Percentiles rank a stretch among this genome's conserved stretches.
These are phyloP conservation scores for Xylaria nigripes DNA, from an alignment of 495 filamentous ascomycete genomes.

Conservation along the genomic window DNA sequence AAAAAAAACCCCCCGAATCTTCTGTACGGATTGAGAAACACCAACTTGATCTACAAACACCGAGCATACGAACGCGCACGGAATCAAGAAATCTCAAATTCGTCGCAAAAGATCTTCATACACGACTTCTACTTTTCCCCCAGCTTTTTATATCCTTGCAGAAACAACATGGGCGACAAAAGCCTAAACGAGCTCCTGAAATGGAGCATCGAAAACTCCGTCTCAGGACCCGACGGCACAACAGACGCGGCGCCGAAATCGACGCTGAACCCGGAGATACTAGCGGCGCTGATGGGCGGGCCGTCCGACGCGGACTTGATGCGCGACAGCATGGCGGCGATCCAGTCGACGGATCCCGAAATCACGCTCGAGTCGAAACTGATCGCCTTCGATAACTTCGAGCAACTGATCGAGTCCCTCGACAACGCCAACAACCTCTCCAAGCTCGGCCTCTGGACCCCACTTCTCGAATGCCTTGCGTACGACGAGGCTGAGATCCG, in stretches of 20 bases:
- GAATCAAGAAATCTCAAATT: background rate
- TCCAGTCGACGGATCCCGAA: conserved; percentile 51
- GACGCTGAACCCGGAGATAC: conserved; percentile 52
- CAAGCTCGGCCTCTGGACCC: conserved; percentile 68
- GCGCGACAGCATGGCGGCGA: conserved; percentile 68
- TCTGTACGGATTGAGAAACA: no score
- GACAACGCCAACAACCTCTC: conserved; percentile 95
- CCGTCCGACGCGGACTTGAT: conserved; percentile 87
- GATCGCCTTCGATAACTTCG: conserved; percentile 91
- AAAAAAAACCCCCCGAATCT: background rate
- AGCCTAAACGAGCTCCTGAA: conserved; percentile 67
- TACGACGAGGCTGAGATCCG: conserved; percentile 64
- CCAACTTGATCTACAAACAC: background rate
- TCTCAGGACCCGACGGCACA: conserved; percentile 31
- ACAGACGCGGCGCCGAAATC: conserved; percentile 27
- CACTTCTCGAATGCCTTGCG: conserved; percentile 59
- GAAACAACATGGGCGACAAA: conserved; percentile 21
- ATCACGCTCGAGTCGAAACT: conserved; percentile 67
- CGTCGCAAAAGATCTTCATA: background rate
- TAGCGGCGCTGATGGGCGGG: conserved; percentile 65
- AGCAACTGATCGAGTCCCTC: conserved; percentile 80
- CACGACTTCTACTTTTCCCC: background rate
- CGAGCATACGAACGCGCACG: background rate
- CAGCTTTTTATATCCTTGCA: background rate
- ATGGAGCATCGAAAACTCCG: conserved; percentile 85